These are phyloP conservation scores for Sugiyamaella boreocaroliniensis DNA, from an alignment of 805 yeast genomes.

Conservation along the genomic window DNA sequence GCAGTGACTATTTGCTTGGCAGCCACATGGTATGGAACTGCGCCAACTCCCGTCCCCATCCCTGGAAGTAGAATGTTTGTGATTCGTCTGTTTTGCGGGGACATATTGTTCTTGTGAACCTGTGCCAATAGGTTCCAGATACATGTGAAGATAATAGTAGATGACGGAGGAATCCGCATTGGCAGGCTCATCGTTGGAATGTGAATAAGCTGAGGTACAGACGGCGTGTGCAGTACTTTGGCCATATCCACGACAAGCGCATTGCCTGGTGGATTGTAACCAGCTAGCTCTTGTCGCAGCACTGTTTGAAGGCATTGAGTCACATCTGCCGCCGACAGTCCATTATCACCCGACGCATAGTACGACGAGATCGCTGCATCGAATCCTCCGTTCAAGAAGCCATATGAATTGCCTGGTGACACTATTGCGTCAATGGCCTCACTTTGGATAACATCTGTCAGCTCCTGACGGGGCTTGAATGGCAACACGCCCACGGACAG, in stretches of 20 bases:
- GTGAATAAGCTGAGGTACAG: conserved; percentile 31
- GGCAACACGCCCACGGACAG: conserved; percentile 5
- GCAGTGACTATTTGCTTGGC: conserved; percentile 30
- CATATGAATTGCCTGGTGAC: conserved; percentile 49
- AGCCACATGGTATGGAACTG: conserved; percentile 28
- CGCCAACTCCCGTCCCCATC: conserved; percentile 38
- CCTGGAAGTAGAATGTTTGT: conserved; percentile 33
- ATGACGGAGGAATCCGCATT: conserved; percentile 4
- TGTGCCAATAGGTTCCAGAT: conserved; percentile 31
- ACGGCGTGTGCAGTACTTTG: conserved; percentile 26
- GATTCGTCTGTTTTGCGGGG: conserved; percentile 11
- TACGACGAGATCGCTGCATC: conserved; percentile 35
- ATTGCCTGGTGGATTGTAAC: conserved; percentile 31
- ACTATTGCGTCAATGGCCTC: conserved; percentile 29
- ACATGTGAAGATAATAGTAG: conserved; percentile 32
- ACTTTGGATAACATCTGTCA: conserved; percentile 6
- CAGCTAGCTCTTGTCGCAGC: conserved; percentile 16
- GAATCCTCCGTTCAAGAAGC: conserved; percentile 48
- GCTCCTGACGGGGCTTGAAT: background rate
- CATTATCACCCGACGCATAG: conserved; percentile 18
- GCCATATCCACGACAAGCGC: conserved; percentile 30
- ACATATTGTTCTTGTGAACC: conserved; percentile 21
- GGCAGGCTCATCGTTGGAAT: conserved; percentile 39
- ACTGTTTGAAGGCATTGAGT: conserved; percentile 14
- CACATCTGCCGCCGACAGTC: conserved; percentile 11